Base-by-base conservation (phyloP, 768 basidiomycete species). In the Rhodotorula kratochvilovae region DNA sequence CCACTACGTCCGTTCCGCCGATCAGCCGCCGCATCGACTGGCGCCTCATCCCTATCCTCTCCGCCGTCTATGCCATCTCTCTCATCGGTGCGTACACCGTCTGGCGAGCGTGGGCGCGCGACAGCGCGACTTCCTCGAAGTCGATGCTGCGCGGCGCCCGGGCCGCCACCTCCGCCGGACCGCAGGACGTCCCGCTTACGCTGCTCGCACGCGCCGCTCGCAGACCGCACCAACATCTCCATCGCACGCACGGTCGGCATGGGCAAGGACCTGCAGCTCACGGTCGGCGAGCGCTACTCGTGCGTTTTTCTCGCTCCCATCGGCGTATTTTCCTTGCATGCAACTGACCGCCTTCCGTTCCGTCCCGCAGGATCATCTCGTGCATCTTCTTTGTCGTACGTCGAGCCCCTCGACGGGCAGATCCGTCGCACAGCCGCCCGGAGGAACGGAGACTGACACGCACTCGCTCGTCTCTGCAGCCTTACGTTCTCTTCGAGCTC, bases 221-320 rank as follows among this genome's bases (percentile, higher is more conserved):
- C 59, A 46, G 61, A 70, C 64, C 53, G 69, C 21, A 67, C 74
- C 50, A 75, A 75, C 64, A 71, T 75, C 48, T 61, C 62, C 2
- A 59, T 66, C 46, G 73, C 72, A 10, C 54, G 71, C 60, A 61
- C 77, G 2, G 68, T 71, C 11, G 78, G 78, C 27, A 78, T 79
- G 78, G 70, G 45, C 23, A 19, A 16, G 0, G 70, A 46, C 27
- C 74, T 79, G 7, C 10, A 77, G 36, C 64, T 79, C 17, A 70
- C 58, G 6, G 66, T 80, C n/a, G 77, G 77, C 36, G 78, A 80
- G 53, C 78, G 79, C 31, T 80, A 80, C 75, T 75, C 74, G 56
- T 70, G 74, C 67, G 71, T 77, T 62, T 39, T 59, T 68, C 12
- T 66, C 77, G 7, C 50, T 43, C 39, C 50, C 19, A 11, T 12